Evolutionary conservation across 768 basidiomycete species (phyloP).

Genomic region (Tulasnella sp.): DNA sequence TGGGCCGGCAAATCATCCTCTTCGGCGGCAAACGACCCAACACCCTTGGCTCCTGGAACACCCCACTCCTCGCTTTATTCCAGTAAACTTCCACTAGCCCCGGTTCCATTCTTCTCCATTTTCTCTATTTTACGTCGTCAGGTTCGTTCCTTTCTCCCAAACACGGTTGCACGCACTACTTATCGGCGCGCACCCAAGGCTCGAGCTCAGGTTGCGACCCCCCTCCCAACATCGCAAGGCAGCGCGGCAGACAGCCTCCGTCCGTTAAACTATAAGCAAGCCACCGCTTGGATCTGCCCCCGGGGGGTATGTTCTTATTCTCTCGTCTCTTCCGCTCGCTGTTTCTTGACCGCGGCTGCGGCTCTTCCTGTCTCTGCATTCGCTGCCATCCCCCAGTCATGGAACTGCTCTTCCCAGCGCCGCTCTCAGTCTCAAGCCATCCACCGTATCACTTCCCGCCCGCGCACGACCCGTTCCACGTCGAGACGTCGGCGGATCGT

Average conservation of each 20-base stretch:
- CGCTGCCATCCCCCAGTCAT: neutral
- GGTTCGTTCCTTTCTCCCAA: neutral
- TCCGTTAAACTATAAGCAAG: neutral
- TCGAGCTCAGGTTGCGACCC: neutral
- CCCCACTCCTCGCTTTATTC: neutral
- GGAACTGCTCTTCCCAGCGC: neutral
- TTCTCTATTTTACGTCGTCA: neutral
- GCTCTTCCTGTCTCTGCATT: neutral
- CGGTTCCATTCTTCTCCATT: neutral
- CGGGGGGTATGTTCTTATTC: neutral
- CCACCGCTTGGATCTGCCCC: neutral
- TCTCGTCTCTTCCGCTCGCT: neutral
- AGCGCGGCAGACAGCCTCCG: neutral
- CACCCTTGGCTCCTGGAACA: neutral
- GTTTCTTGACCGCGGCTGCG: neutral
- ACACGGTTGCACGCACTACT: neutral
- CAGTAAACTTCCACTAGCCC: neutral
- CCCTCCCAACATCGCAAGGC: neutral
- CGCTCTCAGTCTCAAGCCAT: neutral
- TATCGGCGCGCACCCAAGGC: neutral
- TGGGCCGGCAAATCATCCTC: neutral
- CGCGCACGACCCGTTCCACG: neutral
- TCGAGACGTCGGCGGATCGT: neutral
- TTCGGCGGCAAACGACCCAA: slow-evolving; percentile 2
- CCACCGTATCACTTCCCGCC: neutral